Base-by-base conservation (phyloP, 202 grass and related monocot genomes). In the Elaeis oleifera region DNA sequence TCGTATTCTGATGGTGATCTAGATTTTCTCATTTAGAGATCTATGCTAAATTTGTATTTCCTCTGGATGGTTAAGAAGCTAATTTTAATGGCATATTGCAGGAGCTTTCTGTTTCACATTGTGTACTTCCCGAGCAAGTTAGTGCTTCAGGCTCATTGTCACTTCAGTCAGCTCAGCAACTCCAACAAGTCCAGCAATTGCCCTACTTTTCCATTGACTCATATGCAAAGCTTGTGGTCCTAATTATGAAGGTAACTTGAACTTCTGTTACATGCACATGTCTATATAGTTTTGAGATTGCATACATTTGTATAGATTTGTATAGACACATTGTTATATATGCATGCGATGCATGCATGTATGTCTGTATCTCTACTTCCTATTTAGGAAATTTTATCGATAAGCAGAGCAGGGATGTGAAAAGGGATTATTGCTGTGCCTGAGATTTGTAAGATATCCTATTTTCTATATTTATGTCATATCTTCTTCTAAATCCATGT, bases 121-220 rank as follows among this genome's bases (percentile, higher is more conserved):
- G 76, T 62, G 16, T 83, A 60, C 60, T 89, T 11, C 59, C 83
- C 58, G 92, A 97, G 67, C 79, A 87, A 75, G 64, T 76, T 18
- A 53, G 55, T 62, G 29, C 76, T 71, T 70, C 79, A 78, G 63
- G 71, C 53, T 53, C 58, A 52, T 71, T 83, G 54, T 72, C 84
- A 77, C 84, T 59, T 51, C 89, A 82, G 50, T 48, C 65, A 27
- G 51, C 81, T 20, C 80, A 74, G 58, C 69, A 89, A 63, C 59
- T 64, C 36, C 36, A 44, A 44, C 36, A 44, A 13, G 9, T 44
- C 36, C 36, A 73, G 17, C 88, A 88, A 73, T 68, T 91, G 65
- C 81, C 87, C 52, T 97, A 83, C 79, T 89, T 84, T 72, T 74
- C 92, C 16, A 77, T 97, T 65, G 92, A 91, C 84, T 81, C 87